Percentiles rank a stretch among this genome's conserved stretches.
Evolutionary conservation across 257 asterid species (phyloP).

Genomic region (Solanum chiquidenum): DNA sequence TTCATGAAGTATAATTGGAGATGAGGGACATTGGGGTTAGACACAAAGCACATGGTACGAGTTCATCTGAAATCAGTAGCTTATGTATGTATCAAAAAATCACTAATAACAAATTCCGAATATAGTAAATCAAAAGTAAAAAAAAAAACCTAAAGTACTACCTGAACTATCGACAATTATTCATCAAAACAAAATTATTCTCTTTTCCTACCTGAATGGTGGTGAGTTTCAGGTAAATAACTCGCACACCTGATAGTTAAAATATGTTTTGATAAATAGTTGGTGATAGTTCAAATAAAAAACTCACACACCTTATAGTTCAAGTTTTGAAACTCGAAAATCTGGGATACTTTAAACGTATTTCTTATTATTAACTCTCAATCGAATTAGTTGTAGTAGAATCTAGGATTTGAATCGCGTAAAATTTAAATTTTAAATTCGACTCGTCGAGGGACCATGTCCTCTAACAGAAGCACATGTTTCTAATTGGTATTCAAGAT

Average conservation of each 20-base stretch:
- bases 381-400: neutral
- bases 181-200: neutral
- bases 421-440: neutral
- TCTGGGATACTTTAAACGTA: no score
- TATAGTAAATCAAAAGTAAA: no score
- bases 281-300: no score
- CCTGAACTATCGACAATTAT: no score
- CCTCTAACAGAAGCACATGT: constrained; percentile 1
- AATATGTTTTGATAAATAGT: neutral
- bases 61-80: neutral
- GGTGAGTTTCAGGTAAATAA: neutral
- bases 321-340: neutral
- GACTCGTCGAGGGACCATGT: neutral
- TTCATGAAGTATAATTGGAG: neutral
- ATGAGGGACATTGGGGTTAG: constrained; percentile 4
- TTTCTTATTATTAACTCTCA: neutral
- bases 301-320: no score
- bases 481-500: neutral
- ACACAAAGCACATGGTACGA: neutral
- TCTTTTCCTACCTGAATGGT: neutral
- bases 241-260: neutral
- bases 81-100: neutral
- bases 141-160: no score
- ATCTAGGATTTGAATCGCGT: neutral
- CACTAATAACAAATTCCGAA: no score